Evolutionary conservation across 805 yeast species (phyloP).

Genomic region (Candida ortonii): DNA sequence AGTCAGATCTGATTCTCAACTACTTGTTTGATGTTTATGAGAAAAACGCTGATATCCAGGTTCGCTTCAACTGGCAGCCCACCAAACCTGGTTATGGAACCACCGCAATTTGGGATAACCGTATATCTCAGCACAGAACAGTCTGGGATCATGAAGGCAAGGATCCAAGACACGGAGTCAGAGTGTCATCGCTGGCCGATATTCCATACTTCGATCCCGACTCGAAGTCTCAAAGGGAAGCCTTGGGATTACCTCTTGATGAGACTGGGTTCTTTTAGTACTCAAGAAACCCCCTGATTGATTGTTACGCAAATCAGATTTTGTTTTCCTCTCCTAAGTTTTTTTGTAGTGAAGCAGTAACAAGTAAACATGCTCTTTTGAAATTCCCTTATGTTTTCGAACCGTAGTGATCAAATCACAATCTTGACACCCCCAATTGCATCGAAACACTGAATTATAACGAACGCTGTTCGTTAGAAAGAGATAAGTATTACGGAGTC

Average conservation of each 20-base stretch:
- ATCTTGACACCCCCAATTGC: no score
- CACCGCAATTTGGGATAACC: conserved; percentile 47
- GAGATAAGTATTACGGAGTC: no score
- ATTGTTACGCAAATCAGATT: no score
- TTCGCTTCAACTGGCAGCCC: conserved; percentile 48
- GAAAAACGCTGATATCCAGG: conserved; percentile 52
- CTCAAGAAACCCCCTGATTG: no score
- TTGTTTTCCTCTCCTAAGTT: no score
- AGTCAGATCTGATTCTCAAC: conserved; percentile 45
- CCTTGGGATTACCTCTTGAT: conserved; percentile 35
- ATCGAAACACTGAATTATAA: no score
- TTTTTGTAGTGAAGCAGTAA: no score
- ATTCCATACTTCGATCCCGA: conserved; percentile 47
- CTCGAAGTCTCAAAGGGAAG: conserved; percentile 51
- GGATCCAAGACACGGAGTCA: conserved; percentile 49
- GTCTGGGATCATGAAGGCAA: conserved; percentile 40
- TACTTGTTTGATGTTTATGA: conserved; percentile 42
- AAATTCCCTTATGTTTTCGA: no score
- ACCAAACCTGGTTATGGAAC: conserved; percentile 39
- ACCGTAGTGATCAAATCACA: no score
- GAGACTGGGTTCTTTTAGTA: conserved; percentile 4
- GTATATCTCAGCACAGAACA: conserved; percentile 41
- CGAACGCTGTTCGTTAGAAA: no score
- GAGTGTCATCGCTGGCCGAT: conserved; percentile 53
- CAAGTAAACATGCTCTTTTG: no score